Evolutionary conservation across 2,329 filamentous ascomycete species (phyloP).

Genomic region (Tolypocladium guangdongense): DNA sequence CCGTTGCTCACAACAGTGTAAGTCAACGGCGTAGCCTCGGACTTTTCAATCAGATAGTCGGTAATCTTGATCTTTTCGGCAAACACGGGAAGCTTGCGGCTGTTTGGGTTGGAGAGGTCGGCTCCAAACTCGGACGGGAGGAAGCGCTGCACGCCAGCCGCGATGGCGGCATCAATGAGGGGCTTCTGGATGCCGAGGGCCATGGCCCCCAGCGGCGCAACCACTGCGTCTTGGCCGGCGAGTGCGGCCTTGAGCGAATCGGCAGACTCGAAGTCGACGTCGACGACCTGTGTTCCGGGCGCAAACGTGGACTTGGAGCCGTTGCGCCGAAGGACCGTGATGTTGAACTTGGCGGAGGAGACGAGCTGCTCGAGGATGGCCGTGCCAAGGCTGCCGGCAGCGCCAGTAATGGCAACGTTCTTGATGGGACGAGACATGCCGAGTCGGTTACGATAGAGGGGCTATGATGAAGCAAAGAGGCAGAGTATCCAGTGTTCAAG

Average conservation of each 20-base stretch:
- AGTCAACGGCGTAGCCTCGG: conserved; percentile 29
- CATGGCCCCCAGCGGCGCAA: conserved; percentile 24
- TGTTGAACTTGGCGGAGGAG: conserved; percentile 20
- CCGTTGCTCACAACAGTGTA: conserved; percentile 46
- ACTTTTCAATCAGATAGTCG: conserved; percentile 28
- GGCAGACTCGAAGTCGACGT: conserved; percentile 29
- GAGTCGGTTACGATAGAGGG: neutral
- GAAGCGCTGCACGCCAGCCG: conserved; percentile 50
- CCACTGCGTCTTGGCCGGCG: conserved; percentile 44
- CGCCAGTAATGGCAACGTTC: conserved; percentile 27
- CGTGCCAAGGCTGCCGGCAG: conserved; percentile 23
- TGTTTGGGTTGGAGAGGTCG: conserved; percentile 20
- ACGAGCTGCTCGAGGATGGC: conserved; percentile 18
- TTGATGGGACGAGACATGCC: conserved; percentile 20
- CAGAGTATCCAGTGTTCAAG: neutral
- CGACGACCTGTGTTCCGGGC: conserved; percentile 15
- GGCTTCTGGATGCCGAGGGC: conserved; percentile 26
- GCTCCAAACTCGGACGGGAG: conserved; percentile 47
- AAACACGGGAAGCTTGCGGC: conserved; percentile 37
- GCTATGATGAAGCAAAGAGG: neutral
- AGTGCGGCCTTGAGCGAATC: conserved; percentile 39
- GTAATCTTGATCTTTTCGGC: conserved; percentile 33
- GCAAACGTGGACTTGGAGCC: conserved; percentile 29
- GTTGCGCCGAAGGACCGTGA: conserved; percentile 23
- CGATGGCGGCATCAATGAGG: conserved; percentile 47